phyloP scores from a whole-genome alignment of 345 rosid genomes.

The thale cress (Arabidopsis thaliana) region TAIR10.1 NC_003070.9:19115001-19115500 shows the following conservation, averaged over 20 bases:
- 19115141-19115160: slow-evolving; percentile 3
- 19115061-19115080: slow-evolving; percentile 9
- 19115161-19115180: slow-evolving; percentile 1
- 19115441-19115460: neutral
- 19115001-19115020: slow-evolving; percentile 4
- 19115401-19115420: neutral
- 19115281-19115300: neutral
- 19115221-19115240: slow-evolving; percentile 2
- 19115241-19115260: neutral
- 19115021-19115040: neutral
- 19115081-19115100: neutral
- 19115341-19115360: slow-evolving; percentile 1
- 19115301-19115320: neutral
- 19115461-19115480: neutral
- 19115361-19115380: neutral
- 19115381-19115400: neutral
- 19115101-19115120: slow-evolving; percentile 2
- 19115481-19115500: neutral
- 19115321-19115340: slow-evolving; percentile 15
- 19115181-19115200: slow-evolving; percentile 18
- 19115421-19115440: too few species aligned
- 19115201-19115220: slow-evolving; percentile 5
- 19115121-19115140: slow-evolving; percentile 7
- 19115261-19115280: neutral
- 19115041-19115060: neutral